Evolutionary conservation across 257 asterid genomes (phyloP), one percentile per base, ranked within the genome.

Genomic region (Ocimum tenuiflorum): DNA sequence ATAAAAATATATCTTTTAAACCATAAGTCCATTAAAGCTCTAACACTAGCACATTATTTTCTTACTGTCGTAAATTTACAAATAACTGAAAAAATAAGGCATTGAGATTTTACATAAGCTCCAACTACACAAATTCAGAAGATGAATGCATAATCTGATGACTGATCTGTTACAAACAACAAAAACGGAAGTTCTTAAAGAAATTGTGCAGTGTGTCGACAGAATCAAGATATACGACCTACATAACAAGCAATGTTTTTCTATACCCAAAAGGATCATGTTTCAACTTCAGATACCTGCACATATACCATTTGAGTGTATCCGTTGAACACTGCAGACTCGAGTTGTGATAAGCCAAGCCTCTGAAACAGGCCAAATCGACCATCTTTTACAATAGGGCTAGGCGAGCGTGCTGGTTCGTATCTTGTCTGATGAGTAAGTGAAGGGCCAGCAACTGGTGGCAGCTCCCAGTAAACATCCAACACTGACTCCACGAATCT

Each of bases 381-480:
- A 65, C 98, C 98, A 67, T 91, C 98, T 79, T 89, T 91, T n/a
- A 91, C 86, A 59, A 87, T 82, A 43, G 98, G 98, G 65, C 20
- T 72, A 38, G 84, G 59, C 3, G 86, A 75, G 23, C 98, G 92
- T 42, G 98, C 96, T 8, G 98, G 98, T 61, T 91, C 98, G 6
- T 87, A 91, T 70, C 98, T 82, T 0, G 88, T 89, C 60, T 91
- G 96, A 73, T 91, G 96, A 22, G 96, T 91, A 38, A 91, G 91
- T 11, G 98, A 91, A 33, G 98, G 95, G 64, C 98, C 96, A 7
- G 98, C 98, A 1, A 84, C 94, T 0, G 98, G 98, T 7, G 98
- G 96, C 8, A 91, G 79, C 77, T 91, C 98, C 98, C 98, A 91
- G 75, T 89, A 91, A 56, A 87, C 80, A 39, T 87, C 95, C 1